Evolutionary conservation across 192 early-diverging fungal genomes (phyloP), one percentile per base, ranked within the genome.

Genomic region (Backusella parvicylindrica): DNA sequence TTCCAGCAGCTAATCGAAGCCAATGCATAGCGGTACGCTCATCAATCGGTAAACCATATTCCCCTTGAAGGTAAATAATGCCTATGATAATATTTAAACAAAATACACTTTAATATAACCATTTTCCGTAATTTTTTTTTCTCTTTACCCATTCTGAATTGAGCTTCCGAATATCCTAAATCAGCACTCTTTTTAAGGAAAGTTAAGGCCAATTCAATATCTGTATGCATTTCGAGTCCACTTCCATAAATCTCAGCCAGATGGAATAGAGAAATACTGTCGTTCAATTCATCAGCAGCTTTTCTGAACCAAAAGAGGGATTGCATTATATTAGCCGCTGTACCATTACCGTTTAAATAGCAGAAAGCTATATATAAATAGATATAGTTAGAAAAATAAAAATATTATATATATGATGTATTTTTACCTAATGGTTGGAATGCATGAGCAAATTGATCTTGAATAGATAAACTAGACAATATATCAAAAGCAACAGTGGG

Each of bases 281-380:
- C 77, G 12, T 73, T 72, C 13, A 67, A 53, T 40, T 72, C 65
- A 21, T 82, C 74, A 4, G 74, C 77, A 65, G 81, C 49, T 12
- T 72, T 69, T 40, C 64, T 50, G 40, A 72, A 82, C 81, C 81
- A 82, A n/a, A 18, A 31, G 12, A 78, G 15, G 15, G 81, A 74
- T 37, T 78, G 40, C 18, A 43, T 32, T 18, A 41, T 6, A 41
- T 78, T 70, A 4, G 41, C 43, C 0, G 49, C 64, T 53, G 68
- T 63, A 16, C 76, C 76, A 69, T 69, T 71, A 23, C 81, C 81
- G 26, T 53, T 33, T 63, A 76, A 47, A 64, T 75, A 82, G 28
- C 81, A 82, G 12, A 72, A 65, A 1, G 78, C 77, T 65, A 79
- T 40, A 56, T 6, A 43, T 43, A 16, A 36, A 75, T 13, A 49